These are phyloP conservation scores for Millerago galiae DNA, from an alignment of 805 yeast species.

Conservation along the genomic window DNA sequence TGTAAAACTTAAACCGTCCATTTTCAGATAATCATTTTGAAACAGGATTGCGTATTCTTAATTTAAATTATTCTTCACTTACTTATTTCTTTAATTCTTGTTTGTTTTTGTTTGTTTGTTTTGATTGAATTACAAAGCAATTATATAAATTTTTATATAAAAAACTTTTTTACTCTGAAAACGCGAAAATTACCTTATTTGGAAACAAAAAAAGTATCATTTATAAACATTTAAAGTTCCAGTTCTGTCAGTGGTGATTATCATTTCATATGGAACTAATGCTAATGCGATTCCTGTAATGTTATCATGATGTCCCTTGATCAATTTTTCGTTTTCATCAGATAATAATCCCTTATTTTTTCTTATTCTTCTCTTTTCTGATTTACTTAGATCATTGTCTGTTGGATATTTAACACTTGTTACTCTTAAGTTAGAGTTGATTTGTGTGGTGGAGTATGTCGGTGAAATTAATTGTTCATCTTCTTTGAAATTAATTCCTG, in stretches of 20 bases:
- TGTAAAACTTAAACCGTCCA: background rate
- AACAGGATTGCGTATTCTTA: background rate
- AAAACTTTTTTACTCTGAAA: background rate
- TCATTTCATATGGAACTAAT: conserved; percentile 47
- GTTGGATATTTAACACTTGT: conserved; percentile 31
- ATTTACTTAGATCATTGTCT: conserved; percentile 7
- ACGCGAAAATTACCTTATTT: conserved; percentile 1
- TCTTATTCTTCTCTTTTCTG: conserved; percentile 13
- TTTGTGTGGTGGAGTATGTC: conserved; percentile 23
- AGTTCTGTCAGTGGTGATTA: conserved; percentile 59
- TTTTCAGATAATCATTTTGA: background rate
- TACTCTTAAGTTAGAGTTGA: conserved; percentile 33
- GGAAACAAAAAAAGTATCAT: background rate
- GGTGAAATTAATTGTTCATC: conserved; percentile 12
- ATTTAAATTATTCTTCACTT: background rate
- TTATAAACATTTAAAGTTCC: conserved; percentile 60
- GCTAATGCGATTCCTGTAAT: conserved; percentile 44
- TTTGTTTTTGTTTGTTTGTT: conserved; percentile 2
- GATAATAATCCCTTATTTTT: conserved; percentile 32
- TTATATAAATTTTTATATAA: background rate
- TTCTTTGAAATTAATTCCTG: background rate
- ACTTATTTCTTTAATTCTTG: background rate
- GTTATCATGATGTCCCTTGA: conserved; percentile 43
- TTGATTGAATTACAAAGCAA: conserved; percentile 6
- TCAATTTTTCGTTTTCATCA: conserved; percentile 36